Percentiles rank a stretch among this genome's conserved stretches.
Conservation (phyloP, 495 filamentous ascomycete species). For the Chaetomium cochliodes region DNA sequence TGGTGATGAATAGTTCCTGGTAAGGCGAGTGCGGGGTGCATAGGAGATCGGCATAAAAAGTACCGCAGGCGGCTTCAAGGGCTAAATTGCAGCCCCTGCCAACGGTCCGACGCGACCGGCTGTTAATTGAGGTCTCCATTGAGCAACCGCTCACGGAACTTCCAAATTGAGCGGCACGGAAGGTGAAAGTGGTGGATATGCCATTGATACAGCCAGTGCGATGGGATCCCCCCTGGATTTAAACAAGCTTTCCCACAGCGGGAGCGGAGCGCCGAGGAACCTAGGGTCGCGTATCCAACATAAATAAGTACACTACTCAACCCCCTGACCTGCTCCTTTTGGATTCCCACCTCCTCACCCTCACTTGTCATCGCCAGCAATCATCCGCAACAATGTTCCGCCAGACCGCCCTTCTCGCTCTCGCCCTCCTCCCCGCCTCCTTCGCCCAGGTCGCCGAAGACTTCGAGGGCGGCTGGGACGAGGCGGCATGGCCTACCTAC, state of each 20-base stretch:
- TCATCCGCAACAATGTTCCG: conserved; percentile 10
- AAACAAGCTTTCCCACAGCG: conserved; percentile 8
- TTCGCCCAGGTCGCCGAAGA: conserved; percentile 51
- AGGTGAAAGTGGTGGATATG: not conserved
- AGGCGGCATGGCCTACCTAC: conserved; percentile 55
- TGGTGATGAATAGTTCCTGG: not conserved
- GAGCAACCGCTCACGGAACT: not conserved
- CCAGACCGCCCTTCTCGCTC: conserved; percentile 42
- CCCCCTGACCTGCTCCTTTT: not conserved
- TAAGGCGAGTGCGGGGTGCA: conserved; percentile 1
- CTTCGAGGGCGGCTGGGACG: conserved; percentile 56
- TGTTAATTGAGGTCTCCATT: conserved; percentile 2
- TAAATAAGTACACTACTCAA: not conserved
- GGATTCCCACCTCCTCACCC: not conserved
- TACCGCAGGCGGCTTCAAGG: conserved; percentile 2
- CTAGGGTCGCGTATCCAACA: not conserved
- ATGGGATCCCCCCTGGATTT: not conserved
- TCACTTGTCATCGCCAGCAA: not conserved
- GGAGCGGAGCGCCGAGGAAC: not conserved
- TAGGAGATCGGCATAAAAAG: conserved; percentile 2
- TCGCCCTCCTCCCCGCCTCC: conserved; percentile 48
- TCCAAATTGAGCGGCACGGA: conserved; percentile 15
- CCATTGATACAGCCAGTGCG: not conserved
- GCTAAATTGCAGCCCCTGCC: conserved; percentile 11
- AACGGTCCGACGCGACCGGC: conserved; percentile 13